These are phyloP conservation scores for Durio zibethinus DNA, from an alignment of 345 rosid genomes.

Conservation along the genomic window DNA sequence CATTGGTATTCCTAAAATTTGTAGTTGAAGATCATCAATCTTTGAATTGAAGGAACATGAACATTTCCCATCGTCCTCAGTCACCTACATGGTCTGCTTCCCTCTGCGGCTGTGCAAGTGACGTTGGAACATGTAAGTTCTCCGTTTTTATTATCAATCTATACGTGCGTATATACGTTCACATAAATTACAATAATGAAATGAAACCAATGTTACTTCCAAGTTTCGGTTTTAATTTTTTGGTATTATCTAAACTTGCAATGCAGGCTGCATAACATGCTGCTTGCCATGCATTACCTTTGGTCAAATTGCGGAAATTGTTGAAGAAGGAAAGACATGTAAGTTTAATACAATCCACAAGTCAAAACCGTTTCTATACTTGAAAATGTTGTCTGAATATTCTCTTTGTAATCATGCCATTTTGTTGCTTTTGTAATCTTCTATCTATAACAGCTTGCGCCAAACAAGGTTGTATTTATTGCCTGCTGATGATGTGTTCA, in stretches of 20 bases:
- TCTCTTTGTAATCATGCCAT: neutral
- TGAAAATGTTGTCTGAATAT: no score
- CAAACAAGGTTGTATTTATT: conserved; percentile 8
- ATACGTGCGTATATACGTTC: neutral
- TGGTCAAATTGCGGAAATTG: no score
- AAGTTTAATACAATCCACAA: neutral
- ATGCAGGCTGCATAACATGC: no score
- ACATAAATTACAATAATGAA: no score
- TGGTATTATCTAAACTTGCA: no score
- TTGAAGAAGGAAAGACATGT: neutral
- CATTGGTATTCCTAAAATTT: neutral
- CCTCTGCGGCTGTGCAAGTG: neutral
- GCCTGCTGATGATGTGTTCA: neutral
- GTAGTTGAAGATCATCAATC: neutral
- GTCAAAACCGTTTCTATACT: neutral
- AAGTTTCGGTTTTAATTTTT: neutral
- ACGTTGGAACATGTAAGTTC: conserved; percentile 8
- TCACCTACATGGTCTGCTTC: conserved; percentile 11
- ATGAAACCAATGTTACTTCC: no score
- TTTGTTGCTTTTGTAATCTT: neutral
- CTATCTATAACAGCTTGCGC: neutral
- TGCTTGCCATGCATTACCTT: no score
- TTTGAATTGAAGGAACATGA: neutral
- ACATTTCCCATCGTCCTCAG: neutral
- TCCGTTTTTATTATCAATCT: neutral